phyloP scores from a whole-genome alignment of 1,284 basidiomycete genomes.

The Puccinia sorghi region DNA sequence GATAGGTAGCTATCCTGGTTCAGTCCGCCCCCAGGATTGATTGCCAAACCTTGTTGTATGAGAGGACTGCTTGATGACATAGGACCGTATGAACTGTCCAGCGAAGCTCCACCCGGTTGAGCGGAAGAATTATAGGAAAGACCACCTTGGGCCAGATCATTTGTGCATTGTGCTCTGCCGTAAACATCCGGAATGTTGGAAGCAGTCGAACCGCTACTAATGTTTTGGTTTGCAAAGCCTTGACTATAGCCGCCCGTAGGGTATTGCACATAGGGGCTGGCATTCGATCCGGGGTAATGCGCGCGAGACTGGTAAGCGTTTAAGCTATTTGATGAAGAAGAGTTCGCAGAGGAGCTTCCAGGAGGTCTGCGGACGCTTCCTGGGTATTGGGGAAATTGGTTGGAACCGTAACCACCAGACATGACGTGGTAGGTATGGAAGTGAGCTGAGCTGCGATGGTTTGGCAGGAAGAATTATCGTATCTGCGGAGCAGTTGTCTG shows the following conservation, averaged over 20 bases:
- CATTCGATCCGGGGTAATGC: background rate
- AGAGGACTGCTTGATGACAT: background rate
- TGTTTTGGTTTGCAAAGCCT: constrained; percentile 5
- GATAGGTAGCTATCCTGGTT: constrained; percentile 10
- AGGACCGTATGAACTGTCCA: background rate
- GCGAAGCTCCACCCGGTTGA: background rate
- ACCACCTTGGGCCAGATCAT: background rate
- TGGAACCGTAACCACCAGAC: constrained; percentile 10
- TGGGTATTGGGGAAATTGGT: constrained; percentile 28
- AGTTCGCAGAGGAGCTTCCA: background rate
- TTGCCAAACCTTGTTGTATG: background rate
- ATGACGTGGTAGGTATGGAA: constrained; percentile 3
- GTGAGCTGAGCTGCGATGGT: background rate
- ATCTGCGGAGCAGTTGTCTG: background rate
- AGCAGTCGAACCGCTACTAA: background rate
- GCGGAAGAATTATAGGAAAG: constrained; percentile 8
- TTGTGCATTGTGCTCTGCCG: background rate
- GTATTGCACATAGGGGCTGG: constrained; percentile 10
- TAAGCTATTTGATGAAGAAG: background rate
- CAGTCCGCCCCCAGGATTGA: background rate
- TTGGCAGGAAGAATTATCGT: background rate
- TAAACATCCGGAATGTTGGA: constrained; percentile 4
- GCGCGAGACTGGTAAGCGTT: constrained; percentile 8
- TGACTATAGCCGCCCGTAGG: background rate
- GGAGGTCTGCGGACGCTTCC: background rate